Base-by-base conservation (phyloP, 257 asterid genomes). In the Nicotiana tomentosiformis region DNA sequence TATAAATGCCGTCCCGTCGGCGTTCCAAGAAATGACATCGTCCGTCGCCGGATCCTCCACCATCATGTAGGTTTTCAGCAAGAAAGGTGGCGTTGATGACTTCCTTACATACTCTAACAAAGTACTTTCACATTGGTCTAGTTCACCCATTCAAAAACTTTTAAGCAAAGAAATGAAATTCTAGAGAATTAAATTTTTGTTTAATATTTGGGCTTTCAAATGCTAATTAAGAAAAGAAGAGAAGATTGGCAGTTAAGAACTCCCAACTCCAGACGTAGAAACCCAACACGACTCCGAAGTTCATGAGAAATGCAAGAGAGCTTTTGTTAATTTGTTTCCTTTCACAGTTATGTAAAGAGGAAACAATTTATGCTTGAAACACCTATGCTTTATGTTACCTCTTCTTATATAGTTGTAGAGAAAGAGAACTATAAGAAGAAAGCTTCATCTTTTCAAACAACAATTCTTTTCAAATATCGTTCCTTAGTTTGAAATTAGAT, bases 181-280 rank as follows among this genome's bases (percentile, higher is more conserved):
- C 10, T 39, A 55, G 58, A 55, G 10, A 57, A 57, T 2, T 18
- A 57, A 2, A 57, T 57, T 4, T 3, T 49, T 3, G 5, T 51
- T 51, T 51, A 39, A 39, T 39, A 39, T 7, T 57, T 57, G 9
- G 11, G 26, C 5, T 57, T 5, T 57, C 10, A 57, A 18, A 57
- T 57, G 58, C 35, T 43, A 8, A 3, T 3, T 32, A 61, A 77
- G 33, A 32, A 10, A n/a, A 37, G 10, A 17, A 92, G 92, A 95
- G 96, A 87, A 95, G 94, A 89, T 93, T 93, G 87, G 96, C 91
- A 33, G 93, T 91, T 83, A 95, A 91, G 85, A 93, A 95, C 87
- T 90, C 97, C 97, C 97, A 93, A 89, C 93, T 92, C 97, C 98
- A 93, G 77, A 97, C 93, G 84, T 92, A 90, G 88, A 93, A 93